Conservation (phyloP, 176 grass and related monocot species). For the barley (Hordeum vulgare) region MorexV3_pseudomolecules_assembly NC_058520.1:341817610-341818109, state of each 20-base stretch:
- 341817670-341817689: neutral
- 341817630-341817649: too few species aligned
- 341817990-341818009: neutral
- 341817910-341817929: neutral
- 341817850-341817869: conserved; percentile 92
- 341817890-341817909: neutral
- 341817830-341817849: conserved; percentile 96
- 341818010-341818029: neutral
- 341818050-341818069: neutral
- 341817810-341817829: conserved; percentile 89
- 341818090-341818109: neutral
- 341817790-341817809: conserved; percentile 73
- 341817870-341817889: conserved; percentile 84
- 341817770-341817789: conserved; percentile 37
- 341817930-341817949: neutral
- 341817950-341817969: neutral
- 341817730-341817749: neutral
- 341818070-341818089: neutral
- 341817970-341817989: neutral
- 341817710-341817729: conserved; percentile 1
- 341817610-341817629: too few species aligned
- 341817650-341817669: too few species aligned
- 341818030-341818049: conserved; percentile 1
- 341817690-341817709: neutral
- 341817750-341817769: conserved; percentile 17